These are phyloP conservation scores for Drosera capensis DNA, from an alignment of 148 eudicot genomes.

Conservation along the genomic window DNA sequence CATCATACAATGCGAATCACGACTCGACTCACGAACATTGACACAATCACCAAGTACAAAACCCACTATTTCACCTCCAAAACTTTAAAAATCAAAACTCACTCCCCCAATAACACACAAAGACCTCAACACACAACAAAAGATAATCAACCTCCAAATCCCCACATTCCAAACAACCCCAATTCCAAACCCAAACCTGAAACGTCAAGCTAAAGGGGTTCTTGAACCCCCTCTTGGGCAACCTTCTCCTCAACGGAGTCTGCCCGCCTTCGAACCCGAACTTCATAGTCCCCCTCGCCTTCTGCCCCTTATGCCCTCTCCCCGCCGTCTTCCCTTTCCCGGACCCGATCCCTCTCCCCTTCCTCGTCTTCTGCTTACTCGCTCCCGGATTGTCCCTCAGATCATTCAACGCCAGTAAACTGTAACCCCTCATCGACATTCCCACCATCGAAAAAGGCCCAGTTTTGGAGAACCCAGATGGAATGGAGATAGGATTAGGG, in stretches of 20 bases:
- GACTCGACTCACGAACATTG: no score
- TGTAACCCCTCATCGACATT: constrained; percentile 30
- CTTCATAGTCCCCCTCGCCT: constrained; percentile 76
- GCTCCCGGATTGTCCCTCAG: constrained; percentile 75
- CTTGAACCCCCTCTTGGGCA: constrained; percentile 81
- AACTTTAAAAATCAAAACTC: no score
- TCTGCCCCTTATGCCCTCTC: constrained; percentile 94
- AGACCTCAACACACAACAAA: no score
- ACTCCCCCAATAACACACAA: no score
- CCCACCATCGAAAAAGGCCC: no score
- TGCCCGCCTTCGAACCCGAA: constrained; percentile 96
- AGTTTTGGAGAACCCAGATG: no score
- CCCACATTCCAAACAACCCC: no score
- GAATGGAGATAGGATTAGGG: no score
- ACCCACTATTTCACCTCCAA: no score
- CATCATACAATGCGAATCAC: no score
- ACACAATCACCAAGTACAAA: no score
- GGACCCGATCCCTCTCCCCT: constrained; percentile 94
- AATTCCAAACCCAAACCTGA: constrained; percentile 29
- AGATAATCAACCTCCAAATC: no score
- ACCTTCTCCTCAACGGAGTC: constrained; percentile 63
- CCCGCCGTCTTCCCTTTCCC: constrained; percentile 95
- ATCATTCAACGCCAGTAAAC: constrained; percentile 55
- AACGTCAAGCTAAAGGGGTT: constrained; percentile 74
- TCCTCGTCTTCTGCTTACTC: constrained; percentile 74